A percentile compares a stretch with the other conserved stretches of the same genome.
Conservation (phyloP, 306 rosid genomes). For the Psophocarpus tetragonolobus region DNA sequence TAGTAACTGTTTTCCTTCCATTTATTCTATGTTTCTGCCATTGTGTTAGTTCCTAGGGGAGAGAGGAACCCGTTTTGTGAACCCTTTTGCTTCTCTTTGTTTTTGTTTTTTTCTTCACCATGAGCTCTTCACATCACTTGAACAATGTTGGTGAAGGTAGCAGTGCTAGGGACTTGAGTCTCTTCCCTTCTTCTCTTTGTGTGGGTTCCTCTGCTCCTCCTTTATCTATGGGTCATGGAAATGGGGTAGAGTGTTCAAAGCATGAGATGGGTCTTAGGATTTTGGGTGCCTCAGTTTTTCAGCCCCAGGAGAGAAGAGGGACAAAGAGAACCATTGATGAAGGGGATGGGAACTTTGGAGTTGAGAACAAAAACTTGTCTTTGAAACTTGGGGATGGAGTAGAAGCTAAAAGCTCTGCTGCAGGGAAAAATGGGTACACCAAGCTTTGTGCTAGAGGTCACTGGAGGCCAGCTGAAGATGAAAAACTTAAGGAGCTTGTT, state of each 20-base stretch:
- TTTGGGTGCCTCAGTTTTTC: conserved; percentile 33
- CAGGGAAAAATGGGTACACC: conserved; percentile 39
- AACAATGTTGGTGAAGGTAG: conserved; percentile 32
- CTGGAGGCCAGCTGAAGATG: conserved; percentile 95
- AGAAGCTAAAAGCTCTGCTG: conserved; percentile 22
- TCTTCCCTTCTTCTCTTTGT: conserved; percentile 29
- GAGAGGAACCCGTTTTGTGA: background rate
- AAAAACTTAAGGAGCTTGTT: conserved; percentile 79
- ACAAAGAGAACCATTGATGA: conserved; percentile 7
- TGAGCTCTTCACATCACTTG: conserved; percentile 44
- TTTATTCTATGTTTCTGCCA: conserved; percentile 13
- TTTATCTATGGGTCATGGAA: conserved; percentile 2
- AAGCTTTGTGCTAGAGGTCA: conserved; percentile 89
- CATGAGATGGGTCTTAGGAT: conserved; percentile 50
- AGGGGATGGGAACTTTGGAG: background rate
- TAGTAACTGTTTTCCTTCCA: background rate
- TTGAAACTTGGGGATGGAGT: conserved; percentile 48
- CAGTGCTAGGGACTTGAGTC: conserved; percentile 27
- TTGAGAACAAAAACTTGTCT: conserved; percentile 28
- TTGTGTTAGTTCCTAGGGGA: conserved; percentile 20
- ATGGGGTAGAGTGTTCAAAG: background rate
- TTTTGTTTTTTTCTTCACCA: conserved; percentile 6
- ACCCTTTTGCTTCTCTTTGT: background rate
- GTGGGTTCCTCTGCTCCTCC: conserved; percentile 4
- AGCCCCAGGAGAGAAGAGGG: conserved; percentile 14